Base-by-base conservation (phyloP, 495 filamentous ascomycete genomes). In the Xylona heveae region DNA sequence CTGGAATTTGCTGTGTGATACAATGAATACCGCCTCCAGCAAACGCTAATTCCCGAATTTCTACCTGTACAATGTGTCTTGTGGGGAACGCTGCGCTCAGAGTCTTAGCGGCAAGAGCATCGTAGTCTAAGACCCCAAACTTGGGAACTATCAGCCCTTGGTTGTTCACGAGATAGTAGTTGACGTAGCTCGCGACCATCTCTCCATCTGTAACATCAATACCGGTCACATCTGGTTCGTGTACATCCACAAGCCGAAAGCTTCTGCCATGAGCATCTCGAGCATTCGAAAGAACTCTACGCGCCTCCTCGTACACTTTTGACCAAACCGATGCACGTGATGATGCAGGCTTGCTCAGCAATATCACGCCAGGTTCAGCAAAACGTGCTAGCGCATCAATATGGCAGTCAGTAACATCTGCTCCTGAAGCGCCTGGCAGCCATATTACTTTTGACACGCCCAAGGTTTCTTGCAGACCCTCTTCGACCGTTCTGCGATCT, bases 361-460 rank as follows among this genome's bases (percentile, higher is more conserved):
- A 46, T 12, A 54, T 50, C 4, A 53, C 41, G 4, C 51, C 48
- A 3, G 50, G 50, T n/a, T 40, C 19, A 3, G 50, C 31, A 35
- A 54, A 53, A 13, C 46, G 29, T 5, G 45, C 45, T 35, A 47
- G 45, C 5, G 50, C 51, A 36, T 54, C 51, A 19, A 49, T 41
- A 39, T 54, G 49, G 30, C 39, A 42, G 31, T 53, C 51, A 14
- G 49, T 53, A 25, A 52, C 41, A 46, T 54, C 51, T 12, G 48
- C 19, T 14, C 42, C 46, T 25, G 39, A 39, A 1, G 44, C 36
- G 1, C 50, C 52, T 4, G 52, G 52, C 15, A 55, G 43, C 50
- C 52, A 55, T 9, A 55, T 48, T 8, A 55, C 43, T 20, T 41
- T 48, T 10, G 16, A 26, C 1, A 51, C 42, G 1, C 48, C 50